These are phyloP conservation scores for Zymoseptoria crescenta DNA, from an alignment of 2,329 filamentous ascomycete species.

Conservation along the genomic window DNA sequence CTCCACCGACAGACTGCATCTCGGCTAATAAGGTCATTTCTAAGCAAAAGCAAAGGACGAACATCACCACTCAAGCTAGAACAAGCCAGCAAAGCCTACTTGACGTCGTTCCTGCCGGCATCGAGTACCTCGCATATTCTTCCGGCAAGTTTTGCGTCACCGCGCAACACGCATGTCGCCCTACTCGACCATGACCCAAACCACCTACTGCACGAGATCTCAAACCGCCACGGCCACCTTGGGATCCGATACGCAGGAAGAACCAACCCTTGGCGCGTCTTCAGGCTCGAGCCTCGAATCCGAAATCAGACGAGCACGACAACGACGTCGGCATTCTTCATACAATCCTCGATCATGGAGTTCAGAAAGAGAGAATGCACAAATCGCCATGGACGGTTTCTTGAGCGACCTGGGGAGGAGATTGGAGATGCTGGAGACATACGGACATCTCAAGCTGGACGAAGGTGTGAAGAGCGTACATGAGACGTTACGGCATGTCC, in stretches of 20 bases:
- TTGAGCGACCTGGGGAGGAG: slow-evolving; percentile 78
- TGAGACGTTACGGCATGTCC: slow-evolving; percentile 74
- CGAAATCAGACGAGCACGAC: slow-evolving; percentile 29
- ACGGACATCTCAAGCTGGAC: slow-evolving; percentile 76
- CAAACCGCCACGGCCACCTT: slow-evolving; percentile 3
- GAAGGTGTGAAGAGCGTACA: slow-evolving; percentile 78
- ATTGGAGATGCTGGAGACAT: slow-evolving; percentile 80
- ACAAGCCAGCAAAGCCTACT: background rate
- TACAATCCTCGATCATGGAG: slow-evolving; percentile 39
- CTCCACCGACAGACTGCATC: background rate
- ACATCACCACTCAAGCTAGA: background rate
- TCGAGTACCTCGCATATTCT: too few relatives aligned
- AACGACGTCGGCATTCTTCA: slow-evolving; percentile 41
- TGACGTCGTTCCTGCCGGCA: background rate
- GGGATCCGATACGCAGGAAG: slow-evolving; percentile 34
- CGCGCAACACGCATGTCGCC: background rate
- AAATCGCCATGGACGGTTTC: slow-evolving; percentile 60
- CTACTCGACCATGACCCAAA: slow-evolving; percentile 11
- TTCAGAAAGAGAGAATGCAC: slow-evolving; percentile 41
- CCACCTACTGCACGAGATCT: slow-evolving; percentile 9
- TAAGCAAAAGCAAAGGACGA: background rate
- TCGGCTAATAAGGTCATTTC: background rate
- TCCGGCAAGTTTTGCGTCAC: background rate
- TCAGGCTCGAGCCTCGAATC: slow-evolving; percentile 30
- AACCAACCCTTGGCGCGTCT: slow-evolving; percentile 34